Evolutionary conservation across 345 rosid genomes (phyloP).

Genomic region (Raphanus sativus): DNA sequence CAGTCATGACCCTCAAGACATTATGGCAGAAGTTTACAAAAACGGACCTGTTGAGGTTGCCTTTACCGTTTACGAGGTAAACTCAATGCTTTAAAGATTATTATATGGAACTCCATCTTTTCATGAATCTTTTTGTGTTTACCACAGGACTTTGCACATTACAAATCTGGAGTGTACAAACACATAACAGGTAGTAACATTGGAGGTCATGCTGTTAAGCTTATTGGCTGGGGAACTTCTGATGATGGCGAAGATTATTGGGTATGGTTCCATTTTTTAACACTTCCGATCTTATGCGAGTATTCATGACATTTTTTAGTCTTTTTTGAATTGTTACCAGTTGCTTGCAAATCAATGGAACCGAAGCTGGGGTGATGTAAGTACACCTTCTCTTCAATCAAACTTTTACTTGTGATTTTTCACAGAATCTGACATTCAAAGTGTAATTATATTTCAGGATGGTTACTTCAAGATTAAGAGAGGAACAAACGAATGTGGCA

Average conservation of each 20-base stretch:
- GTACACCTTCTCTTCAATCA: constrained; percentile 14
- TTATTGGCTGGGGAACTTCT: constrained; percentile 96
- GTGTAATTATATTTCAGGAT: constrained; percentile 49
- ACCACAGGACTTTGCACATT: constrained; percentile 90
- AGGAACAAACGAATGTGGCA: constrained; percentile 83
- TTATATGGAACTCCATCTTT: background rate
- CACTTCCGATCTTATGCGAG: background rate
- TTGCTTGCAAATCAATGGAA: constrained; percentile 96
- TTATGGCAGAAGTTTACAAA: constrained; percentile 82
- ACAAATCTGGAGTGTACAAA: constrained; percentile 87
- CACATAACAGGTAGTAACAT: constrained; percentile 62
- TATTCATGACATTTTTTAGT: background rate
- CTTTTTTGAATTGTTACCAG: constrained; percentile 47
- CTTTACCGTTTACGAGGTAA: constrained; percentile 89
- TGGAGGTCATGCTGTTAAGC: constrained; percentile 96
- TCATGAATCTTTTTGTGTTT: background rate
- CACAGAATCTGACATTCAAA: background rate
- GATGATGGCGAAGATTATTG: constrained; percentile 89
- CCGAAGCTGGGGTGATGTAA: constrained; percentile 88
- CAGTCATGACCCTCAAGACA: constrained; percentile 53
- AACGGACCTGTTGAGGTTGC: constrained; percentile 93
- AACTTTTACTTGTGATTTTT: background rate
- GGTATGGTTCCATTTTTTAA: constrained; percentile 47
- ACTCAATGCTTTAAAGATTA: background rate
- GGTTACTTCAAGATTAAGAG: constrained; percentile 86